These are phyloP conservation scores for Starmerella sp. DNA, from an alignment of 805 yeast species.

Conservation along the genomic window DNA sequence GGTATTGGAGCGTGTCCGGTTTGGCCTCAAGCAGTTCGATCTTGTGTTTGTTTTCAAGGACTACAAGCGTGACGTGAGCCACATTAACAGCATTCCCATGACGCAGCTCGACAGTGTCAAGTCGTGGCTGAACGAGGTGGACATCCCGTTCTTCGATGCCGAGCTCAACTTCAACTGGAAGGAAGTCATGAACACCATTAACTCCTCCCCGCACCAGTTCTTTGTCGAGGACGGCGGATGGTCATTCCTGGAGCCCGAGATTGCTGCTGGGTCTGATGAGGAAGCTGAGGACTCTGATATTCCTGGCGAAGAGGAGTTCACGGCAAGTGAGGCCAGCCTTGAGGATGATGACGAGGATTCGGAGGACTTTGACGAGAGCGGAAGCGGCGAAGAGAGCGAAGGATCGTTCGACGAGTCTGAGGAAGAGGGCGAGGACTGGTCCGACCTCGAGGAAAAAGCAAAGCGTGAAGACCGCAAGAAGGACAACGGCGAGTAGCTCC, in stretches of 20 bases:
- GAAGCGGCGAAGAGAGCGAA: constrained; percentile 24
- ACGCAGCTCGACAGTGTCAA: constrained; percentile 83
- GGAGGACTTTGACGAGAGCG: constrained; percentile 28
- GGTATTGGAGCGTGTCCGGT: constrained; percentile 92
- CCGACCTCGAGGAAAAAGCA: constrained; percentile 50
- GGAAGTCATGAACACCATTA: constrained; percentile 86
- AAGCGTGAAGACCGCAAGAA: constrained; percentile 25
- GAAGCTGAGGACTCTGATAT: constrained; percentile 44
- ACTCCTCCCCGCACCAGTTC: constrained; percentile 87
- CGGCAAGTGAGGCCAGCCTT: constrained; percentile 50
- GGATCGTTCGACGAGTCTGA: constrained; percentile 27
- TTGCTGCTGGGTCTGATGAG: constrained; percentile 38
- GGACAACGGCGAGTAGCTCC: constrained; percentile 5
- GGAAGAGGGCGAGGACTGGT: constrained; percentile 41
- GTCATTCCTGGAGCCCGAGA: constrained; percentile 81
- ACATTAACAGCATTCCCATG: constrained; percentile 90
- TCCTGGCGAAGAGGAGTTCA: constrained; percentile 52
- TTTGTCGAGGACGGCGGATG: constrained; percentile 85
- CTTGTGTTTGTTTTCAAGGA: constrained; percentile 94
- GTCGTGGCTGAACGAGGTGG: constrained; percentile 96
- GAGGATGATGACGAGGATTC: constrained; percentile 27
- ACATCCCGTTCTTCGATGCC: constrained; percentile 88
- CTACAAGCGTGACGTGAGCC: constrained; percentile 75
- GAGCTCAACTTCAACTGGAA: constrained; percentile 94
- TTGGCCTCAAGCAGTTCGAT: constrained; percentile 93